Percentiles rank a stretch among this genome's conserved stretches.
phyloP scores from a whole-genome alignment of 305 asterid genomes.

The Solanum hybrid region DNA sequence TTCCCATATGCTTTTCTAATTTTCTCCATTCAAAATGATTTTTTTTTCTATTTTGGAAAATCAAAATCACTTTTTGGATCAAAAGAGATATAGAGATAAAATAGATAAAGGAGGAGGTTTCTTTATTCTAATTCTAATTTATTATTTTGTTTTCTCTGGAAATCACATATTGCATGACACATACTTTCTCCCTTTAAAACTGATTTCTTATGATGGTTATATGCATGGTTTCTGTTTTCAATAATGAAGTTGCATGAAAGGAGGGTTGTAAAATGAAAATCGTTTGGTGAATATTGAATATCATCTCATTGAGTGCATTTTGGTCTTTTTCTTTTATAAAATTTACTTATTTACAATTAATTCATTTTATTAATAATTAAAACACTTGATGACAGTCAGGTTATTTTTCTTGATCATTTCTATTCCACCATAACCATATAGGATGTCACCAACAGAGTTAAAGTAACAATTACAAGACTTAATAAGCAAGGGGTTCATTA shows the following conservation, averaged over 20 bases:
- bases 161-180: not conserved
- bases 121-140: not conserved
- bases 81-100: not conserved
- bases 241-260: not conserved
- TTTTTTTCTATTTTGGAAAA: not conserved
- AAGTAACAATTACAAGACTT: not conserved
- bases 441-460: not conserved
- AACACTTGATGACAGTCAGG: not conserved
- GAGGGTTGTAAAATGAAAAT: not conserved
- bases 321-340: not conserved
- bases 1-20: conserved; percentile 85
- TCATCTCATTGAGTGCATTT: not conserved
- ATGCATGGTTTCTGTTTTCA: not conserved
- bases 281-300: not conserved
- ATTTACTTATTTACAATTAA: not conserved
- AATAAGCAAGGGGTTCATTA: not conserved
- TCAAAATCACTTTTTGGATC: not conserved
- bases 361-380: not conserved
- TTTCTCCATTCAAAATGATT: conserved; percentile 48
- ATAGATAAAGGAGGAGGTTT: not conserved
- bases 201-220: not conserved
- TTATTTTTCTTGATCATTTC: not conserved
- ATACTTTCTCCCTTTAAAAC: not conserved
- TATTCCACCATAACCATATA: not conserved
- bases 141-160: not conserved